These are phyloP conservation scores for Meyerozyma guilliermondii DNA, from an alignment of 1,139 yeast genomes.

Conservation along the genomic window DNA sequence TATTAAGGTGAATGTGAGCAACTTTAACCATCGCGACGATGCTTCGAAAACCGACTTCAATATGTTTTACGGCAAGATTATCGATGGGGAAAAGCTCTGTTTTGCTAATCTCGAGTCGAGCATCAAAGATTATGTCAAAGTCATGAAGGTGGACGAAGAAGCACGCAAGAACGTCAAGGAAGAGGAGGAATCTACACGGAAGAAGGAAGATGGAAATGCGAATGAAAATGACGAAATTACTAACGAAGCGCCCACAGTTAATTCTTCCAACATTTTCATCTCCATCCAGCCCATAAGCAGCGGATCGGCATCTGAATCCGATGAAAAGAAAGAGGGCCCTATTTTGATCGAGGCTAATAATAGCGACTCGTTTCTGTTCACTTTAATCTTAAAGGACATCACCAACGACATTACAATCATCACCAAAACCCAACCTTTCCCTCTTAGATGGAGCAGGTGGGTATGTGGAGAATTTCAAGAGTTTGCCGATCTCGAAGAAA, in stretches of 20 bases:
- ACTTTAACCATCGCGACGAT: constrained; percentile 40
- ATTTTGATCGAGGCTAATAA: constrained; percentile 39
- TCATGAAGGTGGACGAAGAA: constrained; percentile 13
- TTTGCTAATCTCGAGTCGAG: constrained; percentile 80
- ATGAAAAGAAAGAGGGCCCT: constrained; percentile 31
- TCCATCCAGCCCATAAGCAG: constrained; percentile 68
- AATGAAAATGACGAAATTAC: constrained; percentile 17
- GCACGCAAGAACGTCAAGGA: constrained; percentile 18
- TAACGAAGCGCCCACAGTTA: constrained; percentile 17
- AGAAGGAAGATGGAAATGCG: too few relatives aligned
- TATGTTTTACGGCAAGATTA: constrained; percentile 68
- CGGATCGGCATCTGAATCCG: constrained; percentile 19
- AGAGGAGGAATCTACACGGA: constrained; percentile 15
- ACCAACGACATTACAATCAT: constrained; percentile 70
- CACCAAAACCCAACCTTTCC: constrained; percentile 85
- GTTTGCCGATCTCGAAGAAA: constrained; percentile 24
- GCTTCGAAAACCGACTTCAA: constrained; percentile 44
- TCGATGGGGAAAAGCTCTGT: constrained; percentile 87
- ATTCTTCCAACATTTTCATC: constrained; percentile 65
- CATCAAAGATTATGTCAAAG: constrained; percentile 41
- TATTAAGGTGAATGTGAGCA: constrained; percentile 53
- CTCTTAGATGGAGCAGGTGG: constrained; percentile 87
- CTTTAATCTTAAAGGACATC: constrained; percentile 69
- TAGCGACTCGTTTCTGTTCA: constrained; percentile 49
- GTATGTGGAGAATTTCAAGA: constrained; percentile 47